phyloP scores from a whole-genome alignment of 1,139 yeast genomes.

The Geotrichum phurueaensis region DNA sequence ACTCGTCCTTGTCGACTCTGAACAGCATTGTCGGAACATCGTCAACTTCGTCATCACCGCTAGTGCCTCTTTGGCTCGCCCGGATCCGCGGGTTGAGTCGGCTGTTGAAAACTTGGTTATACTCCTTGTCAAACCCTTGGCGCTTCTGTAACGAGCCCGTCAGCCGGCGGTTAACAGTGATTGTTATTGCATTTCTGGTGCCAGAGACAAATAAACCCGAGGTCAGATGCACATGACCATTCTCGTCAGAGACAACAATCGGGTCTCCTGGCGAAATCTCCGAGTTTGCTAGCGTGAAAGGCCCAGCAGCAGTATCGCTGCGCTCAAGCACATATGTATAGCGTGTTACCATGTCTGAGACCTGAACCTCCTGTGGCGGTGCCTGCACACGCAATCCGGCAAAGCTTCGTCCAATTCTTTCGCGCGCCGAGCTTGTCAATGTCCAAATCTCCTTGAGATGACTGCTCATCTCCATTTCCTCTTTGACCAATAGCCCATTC shows the following conservation, averaged over 20 bases:
- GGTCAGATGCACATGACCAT: conserved; percentile 70
- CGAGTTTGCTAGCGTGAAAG: conserved; percentile 22
- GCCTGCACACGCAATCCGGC: conserved; percentile 43
- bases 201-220: conserved; percentile 52
- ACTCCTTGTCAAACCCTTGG: conserved; percentile 40
- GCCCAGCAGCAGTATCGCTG: conserved; percentile 11
- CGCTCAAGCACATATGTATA: conserved; percentile 8
- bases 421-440: conserved; percentile 55
- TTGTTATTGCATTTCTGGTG: conserved; percentile 33
- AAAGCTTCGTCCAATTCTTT: conserved; percentile 55
- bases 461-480: conserved; percentile 55
- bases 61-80: neutral
- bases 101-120: conserved; percentile 48
- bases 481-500: conserved; percentile 66
- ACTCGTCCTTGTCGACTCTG: conserved; percentile 76
- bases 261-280: conserved; percentile 32
- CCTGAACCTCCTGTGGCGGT: conserved; percentile 9
- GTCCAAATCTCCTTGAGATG: conserved; percentile 66
- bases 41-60: neutral
- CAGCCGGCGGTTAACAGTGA: conserved; percentile 50
- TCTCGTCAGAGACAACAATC: conserved; percentile 71
- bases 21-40: conserved; percentile 33
- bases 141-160: conserved; percentile 42
- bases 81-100: conserved; percentile 32
- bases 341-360: conserved; percentile 8